Base-by-base conservation (phyloP, 2,329 filamentous ascomycete species). In the Paraconiothyrium sp. region DNA sequence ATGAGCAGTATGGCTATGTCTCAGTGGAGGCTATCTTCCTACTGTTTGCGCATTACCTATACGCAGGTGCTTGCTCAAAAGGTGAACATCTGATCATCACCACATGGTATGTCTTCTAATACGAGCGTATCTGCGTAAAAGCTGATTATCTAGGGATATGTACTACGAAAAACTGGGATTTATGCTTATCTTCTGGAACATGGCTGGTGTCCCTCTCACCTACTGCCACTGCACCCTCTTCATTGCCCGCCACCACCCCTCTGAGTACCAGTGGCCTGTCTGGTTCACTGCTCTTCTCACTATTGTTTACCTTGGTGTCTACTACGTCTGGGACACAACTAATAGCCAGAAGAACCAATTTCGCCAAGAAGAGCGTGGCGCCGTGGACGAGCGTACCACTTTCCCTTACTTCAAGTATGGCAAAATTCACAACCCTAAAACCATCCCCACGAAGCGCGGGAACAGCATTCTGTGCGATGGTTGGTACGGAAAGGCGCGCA, bases 131-230 rank as follows among this genome's bases (percentile, higher is more conserved):
- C 22, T 52, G n/a, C 34, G 35, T 37, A 50, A 32, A n/a, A 11
- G 32, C 58, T 69, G 54, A 66, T 20, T 41, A 11, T 4, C 14
- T 41, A 88, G 86, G 90, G 93, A 97, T 74, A 97, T 97, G 90
- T 97, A 96, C 84, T 94, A 93, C 72, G 93, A 97, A 84, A 97
- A 97, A 82, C 94, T 92, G 88, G 93, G 93, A 56, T 97, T 97
- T 84, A 97, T 97, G 93, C 87, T 97, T 68, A 96, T 96, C 79
- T 97, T 97, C 87, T 97, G 93, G 93, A 97, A 97, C 81, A 84
- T 97, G 77, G 93, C 93, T 50, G 93, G 93, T 68, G 93, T 97
- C 30, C 93, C 93, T 14, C 85, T 97, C 56, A 93, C 89, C 58
- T 97, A 97, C 85, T 97, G 93, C 83, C 93, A 97, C 84, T 95